phyloP scores from a whole-genome alignment of 176 grass and related monocot genomes.

The Rhynchospora breviuscula region DNA sequence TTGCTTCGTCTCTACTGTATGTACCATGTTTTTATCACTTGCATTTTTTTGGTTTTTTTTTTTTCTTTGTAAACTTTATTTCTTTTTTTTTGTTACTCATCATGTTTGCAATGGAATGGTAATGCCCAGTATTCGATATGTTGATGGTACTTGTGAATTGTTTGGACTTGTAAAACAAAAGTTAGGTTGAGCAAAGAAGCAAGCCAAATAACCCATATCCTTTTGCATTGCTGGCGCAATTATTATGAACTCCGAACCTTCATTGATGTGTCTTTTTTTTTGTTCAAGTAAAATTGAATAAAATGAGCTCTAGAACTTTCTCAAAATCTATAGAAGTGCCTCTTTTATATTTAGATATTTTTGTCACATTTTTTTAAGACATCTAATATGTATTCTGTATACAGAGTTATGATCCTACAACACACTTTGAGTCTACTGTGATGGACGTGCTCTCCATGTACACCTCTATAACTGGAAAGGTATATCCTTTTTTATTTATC shows the following conservation, averaged over 20 bases:
- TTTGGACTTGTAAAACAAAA: background rate
- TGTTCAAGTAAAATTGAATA: background rate
- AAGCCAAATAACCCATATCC: background rate
- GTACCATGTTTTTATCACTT: conserved; percentile 14
- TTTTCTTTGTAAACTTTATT: background rate
- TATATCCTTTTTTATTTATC: conserved; percentile 29
- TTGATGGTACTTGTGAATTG: background rate
- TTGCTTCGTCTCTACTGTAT: conserved; percentile 84
- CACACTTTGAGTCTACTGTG: conserved; percentile 94
- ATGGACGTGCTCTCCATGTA: conserved; percentile 81
- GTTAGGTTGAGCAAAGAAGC: background rate
- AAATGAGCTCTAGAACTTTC: background rate
- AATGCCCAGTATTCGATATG: background rate
- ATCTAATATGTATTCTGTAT: conserved; percentile 19
- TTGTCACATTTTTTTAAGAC: background rate
- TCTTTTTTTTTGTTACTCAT: background rate
- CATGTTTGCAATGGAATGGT: background rate
- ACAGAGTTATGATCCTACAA: conserved; percentile 93
- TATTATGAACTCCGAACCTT: background rate
- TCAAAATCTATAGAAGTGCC: too few species aligned
- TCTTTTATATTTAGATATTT: background rate
- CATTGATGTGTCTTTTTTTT: background rate
- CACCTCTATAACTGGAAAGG: conserved; percentile 82
- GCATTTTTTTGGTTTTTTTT: background rate
- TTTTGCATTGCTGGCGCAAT: background rate